Base-by-base conservation (phyloP, 2,329 filamentous ascomycete species). In the Exophiala aquamarina region DNA sequence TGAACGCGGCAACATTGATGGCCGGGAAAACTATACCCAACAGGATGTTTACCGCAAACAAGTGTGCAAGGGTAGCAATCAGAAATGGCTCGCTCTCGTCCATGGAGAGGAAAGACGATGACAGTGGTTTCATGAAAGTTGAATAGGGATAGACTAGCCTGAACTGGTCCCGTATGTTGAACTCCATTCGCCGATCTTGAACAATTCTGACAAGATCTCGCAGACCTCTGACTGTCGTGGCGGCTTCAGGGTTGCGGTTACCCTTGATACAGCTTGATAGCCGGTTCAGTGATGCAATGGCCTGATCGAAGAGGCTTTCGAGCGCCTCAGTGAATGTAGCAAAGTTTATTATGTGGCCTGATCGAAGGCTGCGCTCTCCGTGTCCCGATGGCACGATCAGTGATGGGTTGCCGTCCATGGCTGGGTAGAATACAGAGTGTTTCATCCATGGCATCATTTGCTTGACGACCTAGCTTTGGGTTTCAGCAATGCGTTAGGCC, bases 11-110 rank as follows among this genome's bases (percentile, higher is more conserved):
- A 3, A 13, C 28, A 37, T 46, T 37, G 14, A 46, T 36, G 20
- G 39, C 44, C 10, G 44, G 44, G 17, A 40, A 46, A 28, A 46
- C 29, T 37, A 46, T 39, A 15, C 35, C 32, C 8, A 46, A n/a
- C 15, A 46, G 35, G 13, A 34, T 37, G 28, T 40, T 13, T 8
- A 31, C 36, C 17, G 35, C 40, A 31, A 40, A 46, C 44, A 46
- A 32, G 35, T 46, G 44, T 20, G 44, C 44, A 8, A 46, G 15
- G 26, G 40, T 21, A 19, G 40, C 14, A 3, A 46, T 36, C 28
- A 46, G n/a, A 4, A 46, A 46, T 28, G 44, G 44, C 4, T 46
- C 34, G 19, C 20, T 34, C 28, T 21, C 7, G 14, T 21, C 13
- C 35, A 46, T 39, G 17, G 34, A 36, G 26, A 6, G 14, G 19